Conservation (phyloP, 768 basidiomycete genomes). For the Mycena crocata region DNA sequence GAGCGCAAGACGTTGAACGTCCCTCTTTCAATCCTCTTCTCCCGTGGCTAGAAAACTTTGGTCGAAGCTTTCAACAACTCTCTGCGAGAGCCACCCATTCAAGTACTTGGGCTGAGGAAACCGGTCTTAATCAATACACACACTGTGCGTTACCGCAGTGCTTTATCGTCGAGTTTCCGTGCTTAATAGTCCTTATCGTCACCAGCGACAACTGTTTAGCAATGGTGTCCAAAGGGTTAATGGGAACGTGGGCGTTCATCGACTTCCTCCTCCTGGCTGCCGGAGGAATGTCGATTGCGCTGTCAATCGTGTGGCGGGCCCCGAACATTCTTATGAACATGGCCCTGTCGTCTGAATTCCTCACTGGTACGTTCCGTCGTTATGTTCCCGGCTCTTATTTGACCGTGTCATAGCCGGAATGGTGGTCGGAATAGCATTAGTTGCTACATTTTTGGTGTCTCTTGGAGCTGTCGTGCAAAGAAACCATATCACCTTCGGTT, state of each 20-base stretch:
- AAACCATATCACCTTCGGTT: conserved; percentile 74
- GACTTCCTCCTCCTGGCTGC: conserved; percentile 78
- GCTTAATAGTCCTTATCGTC: conserved; percentile 8
- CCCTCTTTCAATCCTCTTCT: conserved; percentile 56
- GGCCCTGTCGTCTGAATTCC: conserved; percentile 67
- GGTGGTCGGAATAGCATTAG: conserved; percentile 72
- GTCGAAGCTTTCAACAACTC: conserved; percentile 47
- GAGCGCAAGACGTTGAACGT: conserved; percentile 79
- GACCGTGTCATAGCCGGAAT: conserved; percentile 66
- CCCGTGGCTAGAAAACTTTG: conserved; percentile 41
- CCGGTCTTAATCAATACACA: conserved; percentile 25
- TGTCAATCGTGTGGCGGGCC: conserved; percentile 79
- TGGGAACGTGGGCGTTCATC: conserved; percentile 79
- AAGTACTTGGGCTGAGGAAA: conserved; percentile 36
- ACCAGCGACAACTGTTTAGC: conserved; percentile 24
- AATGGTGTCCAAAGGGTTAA: conserved; percentile 81
- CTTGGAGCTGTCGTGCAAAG: conserved; percentile 77
- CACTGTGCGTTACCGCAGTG: conserved; percentile 25
- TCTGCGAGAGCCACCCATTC: conserved; percentile 61
- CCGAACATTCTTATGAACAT: conserved; percentile 80
- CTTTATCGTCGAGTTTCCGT: conserved; percentile 25
- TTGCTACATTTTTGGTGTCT: conserved; percentile 77
- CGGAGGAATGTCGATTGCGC: conserved; percentile 70
- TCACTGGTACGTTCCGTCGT: conserved; percentile 62
- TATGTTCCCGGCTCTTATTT: background rate